phyloP scores from a whole-genome alignment of 805 yeast species.

The Ogataea henricii region DNA sequence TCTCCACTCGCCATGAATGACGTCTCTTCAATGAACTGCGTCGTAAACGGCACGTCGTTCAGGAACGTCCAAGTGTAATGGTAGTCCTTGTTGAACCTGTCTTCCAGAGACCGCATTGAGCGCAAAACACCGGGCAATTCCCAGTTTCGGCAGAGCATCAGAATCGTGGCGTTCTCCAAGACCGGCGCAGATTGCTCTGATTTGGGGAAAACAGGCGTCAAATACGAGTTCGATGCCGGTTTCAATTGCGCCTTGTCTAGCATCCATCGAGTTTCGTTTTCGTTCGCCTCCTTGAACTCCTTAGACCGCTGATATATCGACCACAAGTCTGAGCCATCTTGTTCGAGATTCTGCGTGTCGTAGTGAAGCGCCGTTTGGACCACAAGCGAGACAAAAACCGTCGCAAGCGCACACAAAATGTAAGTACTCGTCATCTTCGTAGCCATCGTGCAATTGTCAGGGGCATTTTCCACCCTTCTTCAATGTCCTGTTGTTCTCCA shows the following conservation, averaged over 20 bases:
- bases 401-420: not conserved
- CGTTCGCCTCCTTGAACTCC: conserved; percentile 4
- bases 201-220: conserved; percentile 31
- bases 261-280: conserved; percentile 13
- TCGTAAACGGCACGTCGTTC: conserved; percentile 70
- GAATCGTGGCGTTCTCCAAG: conserved; percentile 80
- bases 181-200: conserved; percentile 14
- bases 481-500: not conserved
- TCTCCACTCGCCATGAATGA: conserved; percentile 64
- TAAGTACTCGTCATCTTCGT: not conserved
- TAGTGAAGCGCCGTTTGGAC: not conserved
- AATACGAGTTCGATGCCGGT: conserved; percentile 43
- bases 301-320: conserved; percentile 17
- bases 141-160: conserved; percentile 84
- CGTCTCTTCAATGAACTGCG: conserved; percentile 62
- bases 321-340: conserved; percentile 11
- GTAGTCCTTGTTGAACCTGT: conserved; percentile 65
- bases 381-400: not conserved
- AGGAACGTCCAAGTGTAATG: conserved; percentile 79
- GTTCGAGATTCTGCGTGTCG: not conserved
- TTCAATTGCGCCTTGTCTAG: conserved; percentile 32
- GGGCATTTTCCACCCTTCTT: not conserved
- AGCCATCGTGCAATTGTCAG: not conserved
- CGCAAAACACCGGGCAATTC: conserved; percentile 73
- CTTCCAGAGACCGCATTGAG: conserved; percentile 79